Percentiles rank a stretch among this genome's conserved stretches.
Conservation (phyloP, 805 yeast genomes). For the Sugiyamaella smithiae region DNA sequence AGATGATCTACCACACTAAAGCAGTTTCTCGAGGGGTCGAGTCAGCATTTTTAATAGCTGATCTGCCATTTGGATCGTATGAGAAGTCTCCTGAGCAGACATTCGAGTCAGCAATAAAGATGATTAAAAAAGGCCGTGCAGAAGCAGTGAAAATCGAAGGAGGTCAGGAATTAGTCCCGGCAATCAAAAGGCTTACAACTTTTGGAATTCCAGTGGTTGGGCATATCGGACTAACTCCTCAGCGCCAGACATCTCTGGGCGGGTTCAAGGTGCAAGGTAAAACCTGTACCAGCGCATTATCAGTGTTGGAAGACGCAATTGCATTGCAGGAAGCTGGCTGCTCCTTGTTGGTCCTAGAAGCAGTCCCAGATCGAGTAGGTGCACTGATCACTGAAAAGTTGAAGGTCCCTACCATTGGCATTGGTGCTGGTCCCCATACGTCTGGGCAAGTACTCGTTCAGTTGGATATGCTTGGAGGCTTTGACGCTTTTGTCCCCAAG, state of each 20-base stretch:
- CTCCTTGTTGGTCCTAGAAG: conserved; percentile 73
- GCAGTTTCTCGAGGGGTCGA: conserved; percentile 73
- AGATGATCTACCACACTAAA: conserved; percentile 70
- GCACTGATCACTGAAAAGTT: conserved; percentile 57
- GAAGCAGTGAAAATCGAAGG: conserved; percentile 89
- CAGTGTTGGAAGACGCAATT: conserved; percentile 63
- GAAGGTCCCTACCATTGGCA: conserved; percentile 83
- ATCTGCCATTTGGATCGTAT: conserved; percentile 84
- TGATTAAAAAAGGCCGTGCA: conserved; percentile 53
- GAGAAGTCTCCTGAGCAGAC: conserved; percentile 67
- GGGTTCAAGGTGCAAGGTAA: conserved; percentile 88
- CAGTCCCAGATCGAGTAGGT: conserved; percentile 77
- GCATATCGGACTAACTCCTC: conserved; percentile 92
- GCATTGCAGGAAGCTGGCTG: conserved; percentile 74
- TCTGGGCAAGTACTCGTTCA: conserved; percentile 90
- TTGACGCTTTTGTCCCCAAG: conserved; percentile 55
- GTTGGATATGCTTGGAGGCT: conserved; percentile 72
- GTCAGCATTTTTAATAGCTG: conserved; percentile 70
- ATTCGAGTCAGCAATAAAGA: conserved; percentile 49
- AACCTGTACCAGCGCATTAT: conserved; percentile 49
- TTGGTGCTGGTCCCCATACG: conserved; percentile 85
- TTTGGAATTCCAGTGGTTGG: conserved; percentile 89
- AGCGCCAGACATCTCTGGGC: conserved; percentile 69
- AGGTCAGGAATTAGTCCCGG: conserved; percentile 53
- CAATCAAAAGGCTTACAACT: conserved; percentile 53